Percentiles rank a stretch among this genome's conserved stretches.
Evolutionary conservation across 441 rosid species (phyloP).

Genomic region (Arabidopsis lyrata): DNA sequence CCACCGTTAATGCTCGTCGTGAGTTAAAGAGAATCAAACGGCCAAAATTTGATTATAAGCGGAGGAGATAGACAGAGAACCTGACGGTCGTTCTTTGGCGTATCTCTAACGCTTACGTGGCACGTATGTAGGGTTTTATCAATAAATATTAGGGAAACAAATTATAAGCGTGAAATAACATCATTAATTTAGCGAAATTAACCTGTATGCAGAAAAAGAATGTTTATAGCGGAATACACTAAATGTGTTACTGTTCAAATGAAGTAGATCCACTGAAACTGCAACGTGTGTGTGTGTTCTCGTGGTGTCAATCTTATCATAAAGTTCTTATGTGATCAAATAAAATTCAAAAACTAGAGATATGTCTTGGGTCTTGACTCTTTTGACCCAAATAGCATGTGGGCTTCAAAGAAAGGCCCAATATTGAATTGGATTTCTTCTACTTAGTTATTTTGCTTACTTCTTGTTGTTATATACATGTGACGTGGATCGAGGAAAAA

Average conservation of each 20-base stretch:
- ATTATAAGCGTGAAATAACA: background rate
- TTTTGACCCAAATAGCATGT: background rate
- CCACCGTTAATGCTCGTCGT: background rate
- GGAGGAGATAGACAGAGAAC: background rate
- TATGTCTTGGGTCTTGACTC: background rate
- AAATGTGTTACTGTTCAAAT: background rate
- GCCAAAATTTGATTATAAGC: background rate
- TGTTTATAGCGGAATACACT: background rate
- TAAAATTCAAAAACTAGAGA: background rate
- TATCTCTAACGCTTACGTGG: background rate
- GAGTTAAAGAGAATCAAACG: background rate
- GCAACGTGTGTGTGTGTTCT: background rate
- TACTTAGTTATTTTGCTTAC: background rate
- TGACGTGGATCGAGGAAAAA: too few species aligned
- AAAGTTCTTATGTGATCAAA: background rate
- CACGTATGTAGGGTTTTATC: background rate
- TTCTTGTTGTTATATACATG: background rate
- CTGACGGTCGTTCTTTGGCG: constrained; percentile 2
- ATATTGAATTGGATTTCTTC: background rate
- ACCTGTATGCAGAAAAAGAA: too few species aligned
- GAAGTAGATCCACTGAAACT: background rate
- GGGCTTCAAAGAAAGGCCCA: constrained; percentile 1
- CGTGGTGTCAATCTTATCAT: background rate
- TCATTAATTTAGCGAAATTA: background rate
- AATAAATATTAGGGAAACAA: background rate